phyloP scores from a whole-genome alignment of 805 yeast genomes.

The Yarrowia sp. region DNA sequence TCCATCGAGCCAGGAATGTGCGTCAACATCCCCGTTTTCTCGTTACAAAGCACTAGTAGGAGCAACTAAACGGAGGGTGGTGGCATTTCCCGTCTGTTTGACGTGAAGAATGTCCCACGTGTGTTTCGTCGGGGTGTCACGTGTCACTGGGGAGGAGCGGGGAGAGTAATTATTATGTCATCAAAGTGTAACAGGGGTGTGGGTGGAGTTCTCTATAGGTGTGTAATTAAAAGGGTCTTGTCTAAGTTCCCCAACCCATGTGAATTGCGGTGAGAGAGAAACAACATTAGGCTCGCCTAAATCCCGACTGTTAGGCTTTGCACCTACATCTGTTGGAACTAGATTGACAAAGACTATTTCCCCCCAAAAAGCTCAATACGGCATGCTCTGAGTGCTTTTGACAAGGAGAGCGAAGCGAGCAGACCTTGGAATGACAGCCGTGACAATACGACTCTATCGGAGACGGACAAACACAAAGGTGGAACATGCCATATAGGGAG shows the following conservation, averaged over 20 bases:
- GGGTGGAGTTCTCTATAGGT: no score
- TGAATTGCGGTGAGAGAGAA: neutral
- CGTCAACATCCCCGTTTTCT: neutral
- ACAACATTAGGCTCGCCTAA: neutral
- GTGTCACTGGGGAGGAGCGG: neutral
- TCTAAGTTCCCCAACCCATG: constrained; percentile 13
- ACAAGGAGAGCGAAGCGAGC: neutral
- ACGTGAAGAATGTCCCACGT: constrained; percentile 5
- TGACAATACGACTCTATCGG: constrained; percentile 5
- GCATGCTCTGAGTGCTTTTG: constrained; percentile 2
- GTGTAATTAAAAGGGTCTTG: neutral
- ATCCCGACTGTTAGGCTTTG: constrained; percentile 16
- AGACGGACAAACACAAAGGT: neutral
- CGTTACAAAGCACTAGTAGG: neutral
- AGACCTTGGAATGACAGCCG: constrained; percentile 3
- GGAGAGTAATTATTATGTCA: neutral
- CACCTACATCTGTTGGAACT: constrained; percentile 25
- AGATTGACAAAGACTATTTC: constrained; percentile 1
- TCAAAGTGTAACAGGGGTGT: neutral
- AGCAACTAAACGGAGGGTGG: neutral
- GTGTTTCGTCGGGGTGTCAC: neutral
- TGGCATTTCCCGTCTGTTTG: neutral
- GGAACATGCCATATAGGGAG: no score
- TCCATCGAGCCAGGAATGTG: constrained; percentile 4
- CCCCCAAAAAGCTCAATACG: constrained; percentile 13